Conservation (phyloP, 176 grass and related monocot species). For the Alloteropsis semialata region DNA sequence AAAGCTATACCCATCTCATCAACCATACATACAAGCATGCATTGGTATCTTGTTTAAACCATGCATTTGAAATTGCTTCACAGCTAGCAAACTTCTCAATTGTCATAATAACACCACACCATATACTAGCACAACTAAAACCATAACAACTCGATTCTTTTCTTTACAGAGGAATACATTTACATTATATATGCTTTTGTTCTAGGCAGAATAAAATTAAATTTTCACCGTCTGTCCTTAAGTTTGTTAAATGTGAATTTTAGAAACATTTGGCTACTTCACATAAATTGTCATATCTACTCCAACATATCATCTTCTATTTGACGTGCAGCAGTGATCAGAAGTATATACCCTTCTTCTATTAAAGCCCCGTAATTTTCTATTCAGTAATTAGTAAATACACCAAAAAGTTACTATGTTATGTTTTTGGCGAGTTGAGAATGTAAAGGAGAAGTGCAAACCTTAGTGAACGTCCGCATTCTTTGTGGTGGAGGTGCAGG, state of each 20-base stretch:
- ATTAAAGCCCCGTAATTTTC: neutral
- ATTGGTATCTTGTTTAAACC: neutral
- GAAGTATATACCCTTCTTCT: neutral
- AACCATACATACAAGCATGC: slow-evolving; percentile 11
- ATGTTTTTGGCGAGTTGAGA: neutral
- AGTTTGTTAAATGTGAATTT: neutral
- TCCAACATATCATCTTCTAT: neutral
- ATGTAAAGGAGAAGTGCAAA: slow-evolving; percentile 34
- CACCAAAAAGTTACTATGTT: slow-evolving; percentile 7
- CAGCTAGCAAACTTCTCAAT: neutral
- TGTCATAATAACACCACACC: neutral
- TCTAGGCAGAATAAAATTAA: neutral
- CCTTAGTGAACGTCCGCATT: slow-evolving; percentile 97
- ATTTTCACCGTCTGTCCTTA: neutral
- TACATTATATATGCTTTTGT: slow-evolving; percentile 3
- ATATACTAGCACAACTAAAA: neutral
- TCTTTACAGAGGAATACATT: neutral
- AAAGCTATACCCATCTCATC: slow-evolving; percentile 30
- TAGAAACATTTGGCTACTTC: neutral
- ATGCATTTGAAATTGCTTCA: neutral
- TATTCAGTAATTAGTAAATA: slow-evolving; percentile 10
- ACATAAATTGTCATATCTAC: neutral
- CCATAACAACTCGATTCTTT: neutral
- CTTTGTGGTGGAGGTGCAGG: slow-evolving; percentile 55
- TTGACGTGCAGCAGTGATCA: neutral